Base-by-base conservation (phyloP, 2,329 filamentous ascomycete genomes). In the Aspergillus bombycis region DNA sequence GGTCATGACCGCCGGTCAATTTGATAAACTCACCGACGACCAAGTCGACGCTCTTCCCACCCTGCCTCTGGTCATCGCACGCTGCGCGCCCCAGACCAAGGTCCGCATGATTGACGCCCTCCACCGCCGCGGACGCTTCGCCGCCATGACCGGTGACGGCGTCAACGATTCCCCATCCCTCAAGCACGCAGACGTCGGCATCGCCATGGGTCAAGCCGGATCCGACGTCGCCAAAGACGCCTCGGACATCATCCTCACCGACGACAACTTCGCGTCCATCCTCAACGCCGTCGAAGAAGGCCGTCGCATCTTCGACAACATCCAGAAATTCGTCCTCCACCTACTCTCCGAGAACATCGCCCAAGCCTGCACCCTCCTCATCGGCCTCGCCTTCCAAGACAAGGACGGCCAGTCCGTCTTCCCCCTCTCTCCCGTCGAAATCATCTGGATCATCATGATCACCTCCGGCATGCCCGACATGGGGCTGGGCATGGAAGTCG, bases 371-470 rank as follows among this genome's bases (percentile, higher is more conserved):
- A 88, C 92, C 1, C 82, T 96, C 16, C 87, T 96, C 55, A 88
- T 92, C 36, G 92, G 92, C 57, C 85, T 96, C 4, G 90, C 85
- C 0, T 94, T 95, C 80, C 89, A 92, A 71, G 92, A 96, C 72
- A 65, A 76, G 4, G 80, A 83, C 14, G 84, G 85, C 7, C 84
- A 90, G 62, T 94, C 91, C 0, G 91, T 95, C 16, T 96, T 95
- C 77, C 92, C 92, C 10, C 85, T 95, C 48, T 88, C 91, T 1
- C 92, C 92, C 1, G 86, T 96, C 16, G 89, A 95, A 72, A 94
- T 96, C 66, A 85, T 96, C 65, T 96, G 92, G 92, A 91, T 96
- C 76, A 96, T 95, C 78, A 93, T 96, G 90, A 86, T 94, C 58
- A 96, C 92, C 0, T 94, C 91, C 43, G 91, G 89, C 53, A 88